Evolutionary conservation across 257 asterid genomes (phyloP).

Genomic region (Misopates orontium): DNA sequence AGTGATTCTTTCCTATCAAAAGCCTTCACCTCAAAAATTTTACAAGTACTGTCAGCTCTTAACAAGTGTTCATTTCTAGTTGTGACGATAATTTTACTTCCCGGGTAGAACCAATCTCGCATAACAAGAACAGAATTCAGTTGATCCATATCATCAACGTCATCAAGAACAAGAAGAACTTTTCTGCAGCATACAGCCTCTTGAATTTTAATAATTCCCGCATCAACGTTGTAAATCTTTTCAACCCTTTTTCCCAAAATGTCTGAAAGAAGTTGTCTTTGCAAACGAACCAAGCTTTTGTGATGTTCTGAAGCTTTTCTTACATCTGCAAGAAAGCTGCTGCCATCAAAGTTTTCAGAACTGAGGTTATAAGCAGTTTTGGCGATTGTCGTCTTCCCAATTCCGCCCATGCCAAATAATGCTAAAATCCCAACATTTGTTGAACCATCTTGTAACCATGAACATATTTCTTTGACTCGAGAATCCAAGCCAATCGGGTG

Average conservation of each 20-base stretch:
- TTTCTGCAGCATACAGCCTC: conserved; percentile 9
- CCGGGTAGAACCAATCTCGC: conserved; percentile 22
- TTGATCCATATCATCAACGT: conserved; percentile 25
- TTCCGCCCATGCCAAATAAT: conserved; percentile 26
- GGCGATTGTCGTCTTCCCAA: conserved; percentile 26
- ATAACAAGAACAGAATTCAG: conserved; percentile 16
- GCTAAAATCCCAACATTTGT: conserved; percentile 21
- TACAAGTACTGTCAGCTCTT: not conserved
- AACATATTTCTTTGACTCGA: not conserved
- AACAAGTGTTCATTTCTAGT: conserved; percentile 26
- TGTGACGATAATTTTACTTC: conserved; percentile 31
- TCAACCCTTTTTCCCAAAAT: conserved; percentile 7
- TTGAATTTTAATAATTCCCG: conserved; percentile 2
- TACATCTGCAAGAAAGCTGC: conserved; percentile 24
- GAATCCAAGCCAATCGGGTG: conserved; percentile 22
- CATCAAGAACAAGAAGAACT: conserved; percentile 31
- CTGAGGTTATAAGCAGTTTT: conserved; percentile 19
- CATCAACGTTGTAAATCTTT: conserved; percentile 5
- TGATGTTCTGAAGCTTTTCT: conserved; percentile 23
- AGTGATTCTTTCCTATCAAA: conserved; percentile 8
- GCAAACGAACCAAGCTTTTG: conserved; percentile 11
- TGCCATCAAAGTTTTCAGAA: conserved; percentile 6
- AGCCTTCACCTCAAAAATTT: not conserved
- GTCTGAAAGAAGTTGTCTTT: conserved; percentile 29
- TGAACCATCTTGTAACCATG: conserved; percentile 20